phyloP scores from a whole-genome alignment of 129 eudicot genomes.

The Arctium lappa region DNA sequence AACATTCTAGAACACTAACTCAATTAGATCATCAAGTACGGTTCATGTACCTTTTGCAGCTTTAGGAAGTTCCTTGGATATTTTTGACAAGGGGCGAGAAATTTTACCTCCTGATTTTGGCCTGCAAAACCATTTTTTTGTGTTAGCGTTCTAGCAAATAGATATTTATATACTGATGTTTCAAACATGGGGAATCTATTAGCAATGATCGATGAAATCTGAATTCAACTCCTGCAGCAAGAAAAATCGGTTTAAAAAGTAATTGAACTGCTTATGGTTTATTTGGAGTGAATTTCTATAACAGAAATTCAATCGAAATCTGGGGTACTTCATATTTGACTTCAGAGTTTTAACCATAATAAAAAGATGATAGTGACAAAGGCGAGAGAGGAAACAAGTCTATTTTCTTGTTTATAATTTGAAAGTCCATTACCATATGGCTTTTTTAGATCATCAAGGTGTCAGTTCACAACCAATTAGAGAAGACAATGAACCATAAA shows the following conservation, averaged over 20 bases:
- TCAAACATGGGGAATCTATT: background rate
- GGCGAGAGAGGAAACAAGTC: background rate
- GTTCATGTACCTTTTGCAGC: conserved; percentile 40
- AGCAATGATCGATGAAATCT: background rate
- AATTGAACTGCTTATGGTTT: background rate
- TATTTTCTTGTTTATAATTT: background rate
- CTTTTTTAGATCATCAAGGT: background rate
- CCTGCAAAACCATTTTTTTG: conserved; percentile 31
- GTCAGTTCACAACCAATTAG: background rate
- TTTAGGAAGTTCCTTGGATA: conserved; percentile 39
- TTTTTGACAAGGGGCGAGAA: conserved; percentile 35
- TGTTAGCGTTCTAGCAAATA: background rate
- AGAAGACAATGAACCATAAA: background rate
- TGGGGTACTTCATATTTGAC: background rate
- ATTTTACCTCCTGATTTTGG: conserved; percentile 35
- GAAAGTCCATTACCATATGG: background rate
- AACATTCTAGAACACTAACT: background rate
- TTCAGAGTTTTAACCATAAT: no score
- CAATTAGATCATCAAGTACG: background rate
- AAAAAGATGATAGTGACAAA: no score
- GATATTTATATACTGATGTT: background rate
- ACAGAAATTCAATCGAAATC: background rate
- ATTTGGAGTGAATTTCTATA: background rate
- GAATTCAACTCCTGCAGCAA: background rate
- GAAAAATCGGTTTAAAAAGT: background rate